These are phyloP conservation scores for Ceratocystis ficicola DNA, from an alignment of 2,329 filamentous ascomycete genomes.

Conservation along the genomic window DNA sequence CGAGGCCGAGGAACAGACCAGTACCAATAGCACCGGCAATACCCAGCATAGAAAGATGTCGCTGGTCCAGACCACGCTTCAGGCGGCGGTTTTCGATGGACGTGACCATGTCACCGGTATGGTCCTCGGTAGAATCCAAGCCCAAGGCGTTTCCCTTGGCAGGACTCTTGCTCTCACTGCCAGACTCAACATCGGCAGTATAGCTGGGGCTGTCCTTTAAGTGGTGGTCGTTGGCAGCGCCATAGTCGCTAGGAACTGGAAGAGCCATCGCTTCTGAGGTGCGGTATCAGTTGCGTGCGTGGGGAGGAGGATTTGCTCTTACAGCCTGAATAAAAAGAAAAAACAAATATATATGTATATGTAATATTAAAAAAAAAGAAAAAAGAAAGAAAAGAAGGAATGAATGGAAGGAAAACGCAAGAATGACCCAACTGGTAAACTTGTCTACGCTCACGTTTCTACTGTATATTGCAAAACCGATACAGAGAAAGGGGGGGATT, in stretches of 20 bases:
- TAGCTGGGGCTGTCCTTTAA: background rate
- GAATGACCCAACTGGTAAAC: background rate
- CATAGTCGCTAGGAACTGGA: constrained; percentile 7
- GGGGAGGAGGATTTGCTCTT: background rate
- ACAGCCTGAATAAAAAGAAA: background rate
- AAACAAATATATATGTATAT: background rate
- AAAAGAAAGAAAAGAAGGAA: background rate
- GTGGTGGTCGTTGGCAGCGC: constrained; percentile 6
- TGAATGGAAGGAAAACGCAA: background rate
- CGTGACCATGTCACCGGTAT: constrained; percentile 37
- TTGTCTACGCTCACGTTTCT: constrained; percentile 14
- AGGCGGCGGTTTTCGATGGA: constrained; percentile 39
- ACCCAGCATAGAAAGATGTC: constrained; percentile 50
- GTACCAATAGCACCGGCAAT: constrained; percentile 51
- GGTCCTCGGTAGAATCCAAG: constrained; percentile 19
- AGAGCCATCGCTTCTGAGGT: background rate
- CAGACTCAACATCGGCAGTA: constrained; percentile 12
- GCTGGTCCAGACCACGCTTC: constrained; percentile 35
- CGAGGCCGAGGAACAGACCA: constrained; percentile 48
- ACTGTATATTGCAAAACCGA: constrained; percentile 22
- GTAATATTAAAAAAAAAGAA: background rate
- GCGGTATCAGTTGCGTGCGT: background rate
- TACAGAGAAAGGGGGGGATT: constrained; percentile 16
- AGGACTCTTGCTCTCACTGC: background rate
- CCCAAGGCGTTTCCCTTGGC: constrained; percentile 13